A percentile compares a stretch with the other conserved stretches of the same genome.
Conservation (phyloP, 768 basidiomycete genomes). For the Leccinum aurantiacum region DNA sequence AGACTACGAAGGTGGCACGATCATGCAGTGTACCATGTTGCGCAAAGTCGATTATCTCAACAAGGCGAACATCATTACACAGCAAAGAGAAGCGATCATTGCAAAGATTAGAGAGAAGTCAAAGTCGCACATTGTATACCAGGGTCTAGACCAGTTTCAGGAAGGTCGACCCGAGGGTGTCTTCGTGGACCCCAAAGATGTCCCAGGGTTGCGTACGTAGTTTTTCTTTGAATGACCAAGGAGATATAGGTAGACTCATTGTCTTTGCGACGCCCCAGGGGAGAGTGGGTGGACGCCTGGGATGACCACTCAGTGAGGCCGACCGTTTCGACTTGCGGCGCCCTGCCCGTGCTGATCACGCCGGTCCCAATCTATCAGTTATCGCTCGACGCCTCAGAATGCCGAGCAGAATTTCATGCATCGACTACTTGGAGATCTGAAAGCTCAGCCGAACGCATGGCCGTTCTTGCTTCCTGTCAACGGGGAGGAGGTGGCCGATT, state of each 20-base stretch:
- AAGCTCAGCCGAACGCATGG: constrained; percentile 80
- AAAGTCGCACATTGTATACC: constrained; percentile 80
- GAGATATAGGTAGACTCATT: neutral
- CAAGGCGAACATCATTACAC: constrained; percentile 68
- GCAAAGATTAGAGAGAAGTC: constrained; percentile 86
- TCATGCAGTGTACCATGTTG: constrained; percentile 99
- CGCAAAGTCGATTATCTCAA: constrained; percentile 87
- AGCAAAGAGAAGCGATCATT: constrained; percentile 88
- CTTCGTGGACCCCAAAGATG: constrained; percentile 66
- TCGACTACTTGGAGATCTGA: constrained; percentile 74
- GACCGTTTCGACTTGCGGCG: neutral
- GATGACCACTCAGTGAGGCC: constrained; percentile 68
- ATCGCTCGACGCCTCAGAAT: constrained; percentile 48
- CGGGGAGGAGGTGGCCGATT: constrained; percentile 77
- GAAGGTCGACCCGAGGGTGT: constrained; percentile 52
- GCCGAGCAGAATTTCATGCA: constrained; percentile 69
- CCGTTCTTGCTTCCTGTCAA: constrained; percentile 85
- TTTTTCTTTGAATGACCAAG: constrained; percentile 4
- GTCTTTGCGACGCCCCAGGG: constrained; percentile 41
- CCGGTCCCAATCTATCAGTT: constrained; percentile 14
- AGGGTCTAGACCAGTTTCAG: constrained; percentile 76
- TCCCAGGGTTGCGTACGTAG: constrained; percentile 81
- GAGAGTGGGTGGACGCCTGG: constrained; percentile 93
- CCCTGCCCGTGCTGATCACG: constrained; percentile 6
- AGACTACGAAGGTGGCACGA: constrained; percentile 98